phyloP scores from a whole-genome alignment of 306 rosid species.

The Dicorynia guianensis region DNA sequence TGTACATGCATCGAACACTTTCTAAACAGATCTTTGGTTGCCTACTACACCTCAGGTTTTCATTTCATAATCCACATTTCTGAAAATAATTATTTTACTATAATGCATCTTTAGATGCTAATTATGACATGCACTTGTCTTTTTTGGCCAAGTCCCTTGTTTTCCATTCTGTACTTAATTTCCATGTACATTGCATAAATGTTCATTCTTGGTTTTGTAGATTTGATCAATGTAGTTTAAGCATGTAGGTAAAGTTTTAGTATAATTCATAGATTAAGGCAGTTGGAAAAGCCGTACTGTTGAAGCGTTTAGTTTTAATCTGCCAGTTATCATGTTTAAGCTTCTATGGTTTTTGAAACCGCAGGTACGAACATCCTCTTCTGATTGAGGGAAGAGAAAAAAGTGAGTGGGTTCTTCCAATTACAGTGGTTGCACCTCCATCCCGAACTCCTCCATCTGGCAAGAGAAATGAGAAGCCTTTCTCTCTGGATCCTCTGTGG shows the following conservation, averaged over 20 bases:
- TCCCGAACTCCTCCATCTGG: slow-evolving; percentile 57
- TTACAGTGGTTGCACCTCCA: slow-evolving; percentile 92
- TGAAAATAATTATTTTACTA: not conserved
- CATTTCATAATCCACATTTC: not conserved
- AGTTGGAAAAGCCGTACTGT: not conserved
- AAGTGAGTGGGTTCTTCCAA: slow-evolving; percentile 95
- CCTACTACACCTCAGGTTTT: not conserved
- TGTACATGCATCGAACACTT: not conserved
- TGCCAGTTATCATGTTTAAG: not conserved
- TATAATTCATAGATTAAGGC: slow-evolving; percentile 15
- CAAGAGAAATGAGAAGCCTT: slow-evolving; percentile 66
- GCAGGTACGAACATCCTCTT: slow-evolving; percentile 96
- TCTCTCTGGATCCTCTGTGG: slow-evolving; percentile 78
- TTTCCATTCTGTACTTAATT: not conserved
- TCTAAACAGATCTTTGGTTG: slow-evolving; percentile 17
- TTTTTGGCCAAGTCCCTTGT: slow-evolving; percentile 2
- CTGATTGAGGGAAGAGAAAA: slow-evolving; percentile 87
- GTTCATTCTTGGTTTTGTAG: slow-evolving; percentile 1
- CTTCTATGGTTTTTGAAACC: slow-evolving; percentile 36
- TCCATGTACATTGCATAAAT: not conserved
- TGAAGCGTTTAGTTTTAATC: not conserved
- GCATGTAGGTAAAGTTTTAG: not conserved
- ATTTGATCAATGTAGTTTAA: not conserved
- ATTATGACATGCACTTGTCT: slow-evolving; percentile 8
- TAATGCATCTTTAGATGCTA: not conserved